These are phyloP conservation scores for Boletus rex-veris DNA, from an alignment of 768 basidiomycete genomes.

Conservation along the genomic window DNA sequence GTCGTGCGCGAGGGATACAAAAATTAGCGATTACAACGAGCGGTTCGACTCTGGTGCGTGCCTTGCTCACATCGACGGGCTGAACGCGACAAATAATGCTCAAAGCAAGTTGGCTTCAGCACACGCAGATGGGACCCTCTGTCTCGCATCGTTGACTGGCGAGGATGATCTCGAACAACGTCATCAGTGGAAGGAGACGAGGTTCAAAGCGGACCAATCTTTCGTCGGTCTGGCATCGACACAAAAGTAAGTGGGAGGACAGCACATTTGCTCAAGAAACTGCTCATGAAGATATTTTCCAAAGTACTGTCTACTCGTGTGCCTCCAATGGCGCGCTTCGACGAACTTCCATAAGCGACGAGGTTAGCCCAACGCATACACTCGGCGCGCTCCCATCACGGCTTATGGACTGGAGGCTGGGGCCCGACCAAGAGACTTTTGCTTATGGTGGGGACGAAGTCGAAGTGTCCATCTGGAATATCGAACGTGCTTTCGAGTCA, in stretches of 20 bases:
- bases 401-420: conserved; percentile 64
- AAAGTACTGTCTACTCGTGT: conserved; percentile 56
- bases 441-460: conserved; percentile 87
- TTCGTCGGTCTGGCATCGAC: conserved; percentile 61
- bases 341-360: conserved; percentile 36
- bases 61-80: not conserved
- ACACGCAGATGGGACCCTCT: conserved; percentile 55
- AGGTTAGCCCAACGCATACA: conserved; percentile 19
- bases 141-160: conserved; percentile 41
- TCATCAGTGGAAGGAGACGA: conserved; percentile 62
- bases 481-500: conserved; percentile 50
- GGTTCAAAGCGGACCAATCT: conserved; percentile 46
- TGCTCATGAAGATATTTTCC: not conserved
- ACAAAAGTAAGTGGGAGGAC: conserved; percentile 42
- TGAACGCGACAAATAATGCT: conserved; percentile 23
- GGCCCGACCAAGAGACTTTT: conserved; percentile 52
- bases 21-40: conserved; percentile 33
- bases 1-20: conserved; percentile 38
- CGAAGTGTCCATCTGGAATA: conserved; percentile 77
- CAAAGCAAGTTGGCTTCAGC: conserved; percentile 65
- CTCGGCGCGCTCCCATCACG: conserved; percentile 59
- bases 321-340: conserved; percentile 74
- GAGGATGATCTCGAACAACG: conserved; percentile 40
- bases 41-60: conserved; percentile 40
- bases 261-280: not conserved